These are phyloP conservation scores for Populus deltoides DNA, from an alignment of 345 rosid genomes.

Conservation along the genomic window DNA sequence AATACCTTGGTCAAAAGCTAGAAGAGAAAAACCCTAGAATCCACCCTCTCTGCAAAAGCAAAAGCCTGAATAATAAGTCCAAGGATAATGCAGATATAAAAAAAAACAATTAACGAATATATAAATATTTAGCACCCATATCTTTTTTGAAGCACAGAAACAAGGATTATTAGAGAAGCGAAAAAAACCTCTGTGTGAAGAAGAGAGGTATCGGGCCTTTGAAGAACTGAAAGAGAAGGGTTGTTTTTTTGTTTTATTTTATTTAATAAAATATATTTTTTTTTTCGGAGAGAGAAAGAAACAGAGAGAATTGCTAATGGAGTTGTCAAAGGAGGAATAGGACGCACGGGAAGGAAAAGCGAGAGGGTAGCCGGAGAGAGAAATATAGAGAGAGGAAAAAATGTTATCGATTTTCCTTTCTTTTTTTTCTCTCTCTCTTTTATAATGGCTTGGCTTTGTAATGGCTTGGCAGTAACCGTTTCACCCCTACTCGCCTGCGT, in stretches of 20 bases:
- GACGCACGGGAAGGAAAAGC: neutral
- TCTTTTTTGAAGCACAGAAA: neutral
- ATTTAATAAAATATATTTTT: neutral
- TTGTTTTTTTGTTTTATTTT: neutral
- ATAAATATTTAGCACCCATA: neutral
- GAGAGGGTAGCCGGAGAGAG: neutral
- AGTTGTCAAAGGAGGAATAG: neutral
- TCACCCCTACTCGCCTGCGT: too few relatives aligned
- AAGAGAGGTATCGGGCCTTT: neutral
- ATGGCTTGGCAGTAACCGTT: too few relatives aligned
- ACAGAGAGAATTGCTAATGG: neutral
- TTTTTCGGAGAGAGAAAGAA: neutral
- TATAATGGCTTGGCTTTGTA: neutral
- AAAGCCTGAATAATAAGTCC: slow-evolving; percentile 18
- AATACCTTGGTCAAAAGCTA: slow-evolving; percentile 10
- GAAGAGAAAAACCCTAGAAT: slow-evolving; percentile 38
- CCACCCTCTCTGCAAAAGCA: slow-evolving; percentile 28
- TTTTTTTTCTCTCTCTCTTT: too few relatives aligned
- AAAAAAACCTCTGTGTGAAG: neutral
- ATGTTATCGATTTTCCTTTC: neutral
- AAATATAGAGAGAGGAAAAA: neutral
- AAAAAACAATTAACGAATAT: neutral
- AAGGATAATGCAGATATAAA: slow-evolving; percentile 32
- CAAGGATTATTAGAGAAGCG: neutral
- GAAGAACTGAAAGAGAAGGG: neutral